Percentiles rank a stretch among this genome's conserved stretches.
phyloP scores from a whole-genome alignment of 2,329 filamentous ascomycete genomes.

The Didymella sp. region DNA sequence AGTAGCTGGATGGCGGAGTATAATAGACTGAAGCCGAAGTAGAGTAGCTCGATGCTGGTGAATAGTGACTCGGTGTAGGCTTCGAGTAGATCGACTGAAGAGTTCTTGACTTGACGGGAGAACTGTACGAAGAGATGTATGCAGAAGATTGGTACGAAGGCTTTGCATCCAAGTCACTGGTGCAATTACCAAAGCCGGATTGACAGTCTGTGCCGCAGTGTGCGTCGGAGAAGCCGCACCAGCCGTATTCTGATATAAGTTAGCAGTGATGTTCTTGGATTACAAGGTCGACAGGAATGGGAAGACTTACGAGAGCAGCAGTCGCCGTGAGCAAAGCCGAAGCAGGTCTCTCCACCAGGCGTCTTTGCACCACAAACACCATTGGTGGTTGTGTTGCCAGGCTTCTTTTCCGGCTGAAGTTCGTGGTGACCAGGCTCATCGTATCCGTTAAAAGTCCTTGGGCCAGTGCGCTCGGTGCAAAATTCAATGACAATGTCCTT shows the following conservation, averaged over 20 bases:
- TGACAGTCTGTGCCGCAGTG: slow-evolving; percentile 17
- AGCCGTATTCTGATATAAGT: slow-evolving; percentile 6
- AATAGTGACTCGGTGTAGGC: neutral
- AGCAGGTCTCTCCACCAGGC: slow-evolving; percentile 6
- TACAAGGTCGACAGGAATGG: too few relatives aligned
- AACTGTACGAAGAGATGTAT: neutral
- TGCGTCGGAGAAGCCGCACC: slow-evolving; percentile 7
- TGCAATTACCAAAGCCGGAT: slow-evolving; percentile 9
- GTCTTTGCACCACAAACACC: slow-evolving; percentile 16
- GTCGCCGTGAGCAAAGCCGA: slow-evolving; percentile 10
- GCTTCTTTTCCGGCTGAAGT: neutral
- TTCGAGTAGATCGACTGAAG: neutral
- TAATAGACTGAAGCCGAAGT: neutral
- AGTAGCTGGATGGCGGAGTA: neutral
- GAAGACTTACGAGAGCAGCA: slow-evolving; percentile 20
- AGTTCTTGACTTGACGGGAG: neutral
- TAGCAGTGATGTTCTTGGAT: neutral
- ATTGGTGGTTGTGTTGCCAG: neutral
- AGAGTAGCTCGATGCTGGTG: neutral
- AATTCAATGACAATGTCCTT: slow-evolving; percentile 29
- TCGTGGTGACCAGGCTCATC: neutral
- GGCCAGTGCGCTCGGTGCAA: slow-evolving; percentile 25
- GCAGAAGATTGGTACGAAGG: neutral
- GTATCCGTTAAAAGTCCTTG: slow-evolving; percentile 11
- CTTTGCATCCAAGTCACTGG: neutral